These are phyloP conservation scores for Scedosporium aurantiacum DNA, from an alignment of 2,329 filamentous ascomycete genomes.

Conservation along the genomic window DNA sequence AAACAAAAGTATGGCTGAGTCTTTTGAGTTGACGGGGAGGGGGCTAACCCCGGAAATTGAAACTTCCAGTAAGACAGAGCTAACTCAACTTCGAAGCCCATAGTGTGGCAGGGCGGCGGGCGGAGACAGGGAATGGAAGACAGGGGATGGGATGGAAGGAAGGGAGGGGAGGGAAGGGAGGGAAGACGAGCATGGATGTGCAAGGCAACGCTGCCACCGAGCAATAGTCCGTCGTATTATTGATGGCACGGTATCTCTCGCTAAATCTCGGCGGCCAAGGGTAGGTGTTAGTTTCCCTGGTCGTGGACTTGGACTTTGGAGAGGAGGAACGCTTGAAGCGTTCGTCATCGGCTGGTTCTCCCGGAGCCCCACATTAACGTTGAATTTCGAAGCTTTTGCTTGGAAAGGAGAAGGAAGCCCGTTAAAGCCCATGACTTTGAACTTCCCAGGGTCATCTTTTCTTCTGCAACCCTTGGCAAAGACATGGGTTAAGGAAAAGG, in stretches of 20 bases:
- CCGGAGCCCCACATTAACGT: too few species aligned
- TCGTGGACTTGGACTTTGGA: background rate
- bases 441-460: background rate
- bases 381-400: too few species aligned
- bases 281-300: background rate
- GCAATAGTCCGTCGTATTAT: background rate
- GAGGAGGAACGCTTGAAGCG: background rate
- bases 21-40: too few species aligned
- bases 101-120: background rate
- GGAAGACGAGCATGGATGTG: background rate
- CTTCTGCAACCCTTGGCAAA: too few species aligned
- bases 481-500: background rate
- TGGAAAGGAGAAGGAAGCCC: too few species aligned
- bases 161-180: background rate
- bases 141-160: background rate
- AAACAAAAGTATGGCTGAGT: background rate
- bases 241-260: background rate
- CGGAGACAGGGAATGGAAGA: background rate
- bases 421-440: background rate
- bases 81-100: too few species aligned
- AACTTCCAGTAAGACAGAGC: too few species aligned
- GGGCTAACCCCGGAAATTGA: too few species aligned
- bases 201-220: background rate
- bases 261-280: background rate
- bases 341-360: background rate